Evolutionary conservation across 768 basidiomycete genomes (phyloP).

Genomic region (Leccinum boreale): DNA sequence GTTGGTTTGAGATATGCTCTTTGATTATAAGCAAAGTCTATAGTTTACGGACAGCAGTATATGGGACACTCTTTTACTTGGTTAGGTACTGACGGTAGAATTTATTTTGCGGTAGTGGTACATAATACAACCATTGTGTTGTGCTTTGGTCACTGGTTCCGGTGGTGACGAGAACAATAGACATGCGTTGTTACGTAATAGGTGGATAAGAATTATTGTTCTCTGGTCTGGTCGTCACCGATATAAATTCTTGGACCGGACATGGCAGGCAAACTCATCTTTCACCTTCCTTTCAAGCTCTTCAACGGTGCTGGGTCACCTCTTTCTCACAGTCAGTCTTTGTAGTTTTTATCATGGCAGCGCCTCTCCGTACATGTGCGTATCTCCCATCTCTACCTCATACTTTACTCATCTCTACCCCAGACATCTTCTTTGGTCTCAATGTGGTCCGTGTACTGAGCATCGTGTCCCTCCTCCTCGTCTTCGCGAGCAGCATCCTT

Average conservation of each 20-base stretch:
- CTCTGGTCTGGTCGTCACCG: slow-evolving; percentile 23
- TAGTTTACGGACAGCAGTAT: slow-evolving; percentile 17
- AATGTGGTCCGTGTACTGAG: slow-evolving; percentile 77
- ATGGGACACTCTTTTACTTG: slow-evolving; percentile 6
- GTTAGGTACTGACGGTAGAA: neutral
- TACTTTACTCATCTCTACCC: slow-evolving; percentile 1
- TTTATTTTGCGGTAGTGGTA: neutral
- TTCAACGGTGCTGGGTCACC: slow-evolving; percentile 33
- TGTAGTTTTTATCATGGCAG: slow-evolving; percentile 20
- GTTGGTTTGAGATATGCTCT: neutral
- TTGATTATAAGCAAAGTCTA: neutral
- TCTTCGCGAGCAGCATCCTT: slow-evolving; percentile 76
- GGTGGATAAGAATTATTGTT: neutral
- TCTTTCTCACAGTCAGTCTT: slow-evolving; percentile 16
- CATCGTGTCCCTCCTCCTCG: slow-evolving; percentile 74
- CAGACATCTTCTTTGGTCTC: slow-evolving; percentile 70
- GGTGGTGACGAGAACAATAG: slow-evolving; percentile 25
- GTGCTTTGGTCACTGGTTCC: no score
- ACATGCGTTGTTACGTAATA: slow-evolving; percentile 17
- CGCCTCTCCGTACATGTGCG: slow-evolving; percentile 44
- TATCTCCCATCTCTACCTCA: slow-evolving; percentile 3
- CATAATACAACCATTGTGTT: slow-evolving; percentile 1
- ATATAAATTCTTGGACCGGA: slow-evolving; percentile 20
- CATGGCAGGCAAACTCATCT: slow-evolving; percentile 4
- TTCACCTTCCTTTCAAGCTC: slow-evolving; percentile 8